Conservation (phyloP, 1,284 basidiomycete genomes). For the Thelephora terrestris region DNA sequence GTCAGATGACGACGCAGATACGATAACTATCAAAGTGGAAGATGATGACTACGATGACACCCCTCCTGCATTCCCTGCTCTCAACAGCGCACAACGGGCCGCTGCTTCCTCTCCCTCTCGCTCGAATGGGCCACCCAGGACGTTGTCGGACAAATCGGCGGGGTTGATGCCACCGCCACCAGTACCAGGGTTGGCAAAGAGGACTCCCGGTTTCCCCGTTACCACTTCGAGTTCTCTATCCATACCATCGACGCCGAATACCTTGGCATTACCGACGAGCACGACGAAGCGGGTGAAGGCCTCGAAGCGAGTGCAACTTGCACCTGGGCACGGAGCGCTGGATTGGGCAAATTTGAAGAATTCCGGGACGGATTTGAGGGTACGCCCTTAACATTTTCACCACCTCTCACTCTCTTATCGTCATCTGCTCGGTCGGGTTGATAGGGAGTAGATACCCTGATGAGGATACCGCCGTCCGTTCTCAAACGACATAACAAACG, state of each 20-base stretch:
- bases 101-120: constrained; percentile 11
- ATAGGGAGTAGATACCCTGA: constrained; percentile 54
- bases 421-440: constrained; percentile 1
- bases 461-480: constrained; percentile 76
- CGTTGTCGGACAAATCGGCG: constrained; percentile 36
- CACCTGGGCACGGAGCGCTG: constrained; percentile 85
- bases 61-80: constrained; percentile 78
- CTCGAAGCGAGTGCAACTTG: constrained; percentile 80
- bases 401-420: too few species aligned
- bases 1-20: constrained; percentile 39
- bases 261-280: constrained; percentile 47
- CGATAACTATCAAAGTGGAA: constrained; percentile 28
- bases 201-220: constrained; percentile 30
- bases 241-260: constrained; percentile 27
- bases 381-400: constrained; percentile 27
- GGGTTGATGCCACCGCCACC: constrained; percentile 67
- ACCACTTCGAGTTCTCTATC: constrained; percentile 20
- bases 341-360: constrained; percentile 91
- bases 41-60: constrained; percentile 53
- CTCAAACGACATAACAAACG: constrained; percentile 74
- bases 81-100: constrained; percentile 73
- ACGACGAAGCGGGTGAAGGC: constrained; percentile 45
- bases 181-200: constrained; percentile 34
- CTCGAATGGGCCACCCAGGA: constrained; percentile 25
- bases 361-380: constrained; percentile 71